Evolutionary conservation across 179 eudicot genomes (phyloP).

Genomic region (Sideroxylon spinosum): DNA sequence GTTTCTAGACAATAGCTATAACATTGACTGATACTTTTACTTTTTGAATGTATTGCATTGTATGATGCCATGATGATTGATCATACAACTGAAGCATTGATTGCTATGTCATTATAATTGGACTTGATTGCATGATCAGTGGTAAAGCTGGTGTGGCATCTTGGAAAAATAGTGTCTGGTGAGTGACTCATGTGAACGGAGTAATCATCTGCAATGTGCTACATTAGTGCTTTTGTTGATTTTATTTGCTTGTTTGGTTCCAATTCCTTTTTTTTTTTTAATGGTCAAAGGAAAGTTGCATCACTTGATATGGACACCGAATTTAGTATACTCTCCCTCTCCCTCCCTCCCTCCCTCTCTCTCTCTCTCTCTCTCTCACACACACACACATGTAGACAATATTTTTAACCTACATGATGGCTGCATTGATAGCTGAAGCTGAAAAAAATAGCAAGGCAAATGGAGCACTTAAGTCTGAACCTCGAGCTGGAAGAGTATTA

Average conservation of each 20-base stretch:
- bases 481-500: slow-evolving; percentile 51
- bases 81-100: neutral
- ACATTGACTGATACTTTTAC: too few species aligned
- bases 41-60: neutral
- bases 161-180: neutral
- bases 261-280: neutral
- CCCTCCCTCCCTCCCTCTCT: neutral
- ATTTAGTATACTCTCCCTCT: neutral
- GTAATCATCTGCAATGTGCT: neutral
- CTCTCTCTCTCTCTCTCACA: neutral
- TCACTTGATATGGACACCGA: neutral
- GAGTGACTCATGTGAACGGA: neutral
- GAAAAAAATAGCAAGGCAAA: slow-evolving; percentile 50
- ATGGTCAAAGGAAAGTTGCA: neutral
- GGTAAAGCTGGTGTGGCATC: neutral
- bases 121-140: neutral
- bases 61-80: too few species aligned
- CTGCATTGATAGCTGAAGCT: slow-evolving; percentile 56
- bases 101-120: too few species aligned
- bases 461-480: slow-evolving; percentile 46
- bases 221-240: neutral
- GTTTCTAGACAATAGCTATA: neutral
- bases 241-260: neutral
- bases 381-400: neutral
- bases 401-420: neutral